Base-by-base conservation (phyloP, 2,329 filamentous ascomycete genomes). In the Septoria linicola region DNA sequence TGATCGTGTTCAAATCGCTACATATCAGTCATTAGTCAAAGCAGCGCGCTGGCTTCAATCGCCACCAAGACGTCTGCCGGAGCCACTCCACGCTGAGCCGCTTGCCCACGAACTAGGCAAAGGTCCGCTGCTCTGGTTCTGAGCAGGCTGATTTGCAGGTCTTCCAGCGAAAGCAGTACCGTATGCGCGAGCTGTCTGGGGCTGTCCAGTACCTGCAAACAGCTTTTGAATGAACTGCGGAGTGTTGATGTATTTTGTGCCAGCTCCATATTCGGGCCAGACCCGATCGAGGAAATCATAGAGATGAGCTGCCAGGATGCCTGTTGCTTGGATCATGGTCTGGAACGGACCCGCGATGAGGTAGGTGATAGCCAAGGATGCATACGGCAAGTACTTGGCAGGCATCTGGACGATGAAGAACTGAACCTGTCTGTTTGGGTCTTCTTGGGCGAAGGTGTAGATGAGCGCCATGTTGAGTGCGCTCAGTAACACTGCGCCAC, bases 251-350 rank as follows among this genome's bases (percentile, higher is more conserved):
- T 85, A 78, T 65, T 91, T 95, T 44, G 76, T 77, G 0, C 93
- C 93, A 49, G 88, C 88, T 25, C 90, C 92, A 66, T 93, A 93
- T 49, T 88, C 83, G 4, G 93, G 93, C 77, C 90, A 97, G 35
- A 96, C 79, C 41, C 88, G 81, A 2, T 88, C 89, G 42, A 96
- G 70, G 66, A 97, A 99, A 68, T 97, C 88, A 71, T 89, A 95
- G 16, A 93, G 65, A 68, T 99, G 93, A 3, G 91, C 91, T 10
- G 91, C 88, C 36, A 95, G 59, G 8, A 99, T 77, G n/a, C 93
- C 93, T 27, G 82, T 88, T 3, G 82, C 70, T 65, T 95, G 84
- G 3, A 84, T 64, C 49, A 87, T 66, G 8, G 87, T 79, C 14
- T 72, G 72, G 2, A 69, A 60, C 30, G 77, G 76, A 8, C 85